These are phyloP conservation scores for Trichoderma gracile DNA, from an alignment of 2,329 filamentous ascomycete genomes.

Conservation along the genomic window DNA sequence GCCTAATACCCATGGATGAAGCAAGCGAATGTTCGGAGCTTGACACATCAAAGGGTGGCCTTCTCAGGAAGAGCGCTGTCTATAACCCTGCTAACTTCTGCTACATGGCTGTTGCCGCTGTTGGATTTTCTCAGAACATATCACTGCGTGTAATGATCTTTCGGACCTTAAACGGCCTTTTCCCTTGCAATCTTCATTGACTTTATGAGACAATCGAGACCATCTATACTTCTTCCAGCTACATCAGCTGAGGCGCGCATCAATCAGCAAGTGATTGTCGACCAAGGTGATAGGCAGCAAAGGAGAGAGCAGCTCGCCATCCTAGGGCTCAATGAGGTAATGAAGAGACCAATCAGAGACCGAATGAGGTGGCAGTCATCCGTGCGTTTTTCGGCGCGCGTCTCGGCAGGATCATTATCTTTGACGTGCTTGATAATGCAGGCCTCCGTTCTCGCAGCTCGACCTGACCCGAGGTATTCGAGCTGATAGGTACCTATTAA, in stretches of 20 bases:
- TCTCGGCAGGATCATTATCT: background rate
- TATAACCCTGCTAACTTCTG: background rate
- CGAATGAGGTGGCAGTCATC: no score
- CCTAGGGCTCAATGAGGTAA: conserved; percentile 2
- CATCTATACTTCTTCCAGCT: background rate
- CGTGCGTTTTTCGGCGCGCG: background rate
- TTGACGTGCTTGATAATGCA: background rate
- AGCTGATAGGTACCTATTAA: background rate
- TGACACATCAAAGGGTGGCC: background rate
- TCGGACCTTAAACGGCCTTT: background rate
- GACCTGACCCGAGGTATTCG: background rate
- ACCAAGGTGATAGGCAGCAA: background rate
- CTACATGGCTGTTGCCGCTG: background rate
- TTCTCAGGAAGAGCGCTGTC: no score
- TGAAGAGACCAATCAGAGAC: background rate
- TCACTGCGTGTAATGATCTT: background rate
- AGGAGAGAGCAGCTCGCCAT: background rate
- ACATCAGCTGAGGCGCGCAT: conserved; percentile 5
- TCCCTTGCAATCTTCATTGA: background rate
- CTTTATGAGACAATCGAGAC: background rate
- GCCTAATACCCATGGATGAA: background rate
- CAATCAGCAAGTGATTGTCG: background rate
- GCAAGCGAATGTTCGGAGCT: background rate
- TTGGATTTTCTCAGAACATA: background rate
- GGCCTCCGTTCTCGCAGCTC: conserved; percentile 10